Conservation (phyloP, 2,329 filamentous ascomycete genomes). For the Penicillium sp. region DNA sequence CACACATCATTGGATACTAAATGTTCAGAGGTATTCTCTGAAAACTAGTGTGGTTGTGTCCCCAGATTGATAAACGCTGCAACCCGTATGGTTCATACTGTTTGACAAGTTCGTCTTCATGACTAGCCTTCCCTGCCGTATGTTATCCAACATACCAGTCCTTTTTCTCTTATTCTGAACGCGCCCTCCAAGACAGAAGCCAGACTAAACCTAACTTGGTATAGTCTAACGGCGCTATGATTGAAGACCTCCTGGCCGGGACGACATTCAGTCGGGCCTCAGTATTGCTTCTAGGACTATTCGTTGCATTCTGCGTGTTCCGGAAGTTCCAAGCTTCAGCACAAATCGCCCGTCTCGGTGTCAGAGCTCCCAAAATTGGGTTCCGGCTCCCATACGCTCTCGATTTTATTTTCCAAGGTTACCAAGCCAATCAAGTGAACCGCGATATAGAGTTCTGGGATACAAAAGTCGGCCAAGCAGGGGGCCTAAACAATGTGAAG, state of each 20-base stretch:
- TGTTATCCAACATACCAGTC: not conserved
- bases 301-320: conserved; percentile 32
- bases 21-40: not conserved
- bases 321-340: conserved; percentile 24
- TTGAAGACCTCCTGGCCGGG: conserved; percentile 43
- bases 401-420: conserved; percentile 54
- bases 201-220: not conserved
- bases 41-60: not conserved
- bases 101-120: not conserved
- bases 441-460: conserved; percentile 56
- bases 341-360: conserved; percentile 28
- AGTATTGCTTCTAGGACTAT: conserved; percentile 33
- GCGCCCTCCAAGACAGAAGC: no score
- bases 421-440: conserved; percentile 47
- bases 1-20: not conserved
- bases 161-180: not conserved
- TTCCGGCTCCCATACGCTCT: conserved; percentile 42
- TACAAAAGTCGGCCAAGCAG: conserved; percentile 38
- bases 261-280: conserved; percentile 38
- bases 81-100: not conserved
- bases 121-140: not conserved
- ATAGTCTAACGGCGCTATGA: conserved; percentile 27
- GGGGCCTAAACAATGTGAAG: conserved; percentile 18
- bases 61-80: not conserved
- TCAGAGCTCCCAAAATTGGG: conserved; percentile 27